Base-by-base conservation (phyloP, 495 filamentous ascomycete species). In the Lepraria neglecta region DNA sequence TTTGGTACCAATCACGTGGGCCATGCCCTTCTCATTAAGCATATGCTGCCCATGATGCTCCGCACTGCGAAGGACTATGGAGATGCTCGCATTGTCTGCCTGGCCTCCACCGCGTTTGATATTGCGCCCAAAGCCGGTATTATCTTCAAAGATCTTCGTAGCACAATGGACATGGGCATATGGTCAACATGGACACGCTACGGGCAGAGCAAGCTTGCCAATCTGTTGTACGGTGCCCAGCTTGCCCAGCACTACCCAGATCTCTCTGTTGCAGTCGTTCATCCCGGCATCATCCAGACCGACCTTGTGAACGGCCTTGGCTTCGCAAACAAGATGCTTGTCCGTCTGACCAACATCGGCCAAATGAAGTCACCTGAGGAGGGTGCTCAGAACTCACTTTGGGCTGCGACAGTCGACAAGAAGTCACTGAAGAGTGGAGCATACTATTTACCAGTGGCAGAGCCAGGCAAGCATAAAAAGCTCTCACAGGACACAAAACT, bases 161-260 rank as follows among this genome's bases (percentile, higher is more conserved):
- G 2, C 30, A 27, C 28, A 9, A 35, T 35, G 31, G 31, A 35
- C 31, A 35, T 35, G 27, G 28, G 35, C 21, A 5, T 27, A 7
- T 10, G 53, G 9, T 30, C 53, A 11, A 56, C 27, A 27, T 72
- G 63, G 71, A 0, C 63, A 56, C 75, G 77, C 42, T 79, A 79
- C 64, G 73, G 75, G 11, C 73, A 78, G 63, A 73, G 69, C 71
- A 79, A 77, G 65, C 71, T 78, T 27, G 74, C 74, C 35, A 76
- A 76, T 47, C 67, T 77, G 40, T 45, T 79, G 42, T 72, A 77
- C 62, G 60, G 31, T 9, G 31, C 31, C 31, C 31, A 35, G 31
- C 31, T 35, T 35, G 31, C 31, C 72, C 17, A 72, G 70, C 61
- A 67, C 58, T 17, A 59, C 76, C 51, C 57, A 62, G 73, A 75